Percentiles rank a stretch among this genome's conserved stretches.
These are phyloP conservation scores for Sphaerobolus stellatus DNA, from an alignment of 1,284 basidiomycete species.

Conservation along the genomic window DNA sequence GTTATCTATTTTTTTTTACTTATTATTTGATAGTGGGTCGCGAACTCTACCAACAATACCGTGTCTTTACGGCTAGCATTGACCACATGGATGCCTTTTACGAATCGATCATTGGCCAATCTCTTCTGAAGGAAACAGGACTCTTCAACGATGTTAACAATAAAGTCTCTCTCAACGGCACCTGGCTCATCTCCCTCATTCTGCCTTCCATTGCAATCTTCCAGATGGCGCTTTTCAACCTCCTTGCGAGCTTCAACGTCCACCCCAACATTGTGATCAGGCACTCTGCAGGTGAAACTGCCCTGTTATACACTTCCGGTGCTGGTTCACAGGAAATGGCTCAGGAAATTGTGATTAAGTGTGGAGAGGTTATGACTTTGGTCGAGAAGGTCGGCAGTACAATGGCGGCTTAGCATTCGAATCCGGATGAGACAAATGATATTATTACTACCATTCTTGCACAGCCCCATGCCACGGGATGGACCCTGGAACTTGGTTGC, in stretches of 20 bases:
- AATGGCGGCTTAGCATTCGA: conserved; percentile 47
- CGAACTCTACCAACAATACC: conserved; percentile 34
- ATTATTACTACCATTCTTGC: conserved; percentile 21
- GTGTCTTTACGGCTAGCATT: conserved; percentile 37
- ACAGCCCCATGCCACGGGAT: conserved; percentile 7
- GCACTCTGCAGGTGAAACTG: conserved; percentile 45
- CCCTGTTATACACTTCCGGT: conserved; percentile 43
- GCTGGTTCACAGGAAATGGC: conserved; percentile 38
- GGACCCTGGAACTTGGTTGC: conserved; percentile 30
- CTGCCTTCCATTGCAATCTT: conserved; percentile 41
- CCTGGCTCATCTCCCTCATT: conserved; percentile 33
- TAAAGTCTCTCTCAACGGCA: conserved; percentile 25
- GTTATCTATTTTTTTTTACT: too few species aligned
- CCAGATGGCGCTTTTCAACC: conserved; percentile 45
- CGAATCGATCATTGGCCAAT: conserved; percentile 25
- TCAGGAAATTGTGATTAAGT: conserved; percentile 38
- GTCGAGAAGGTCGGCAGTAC: conserved; percentile 33
- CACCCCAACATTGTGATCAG: conserved; percentile 38
- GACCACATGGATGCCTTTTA: conserved; percentile 36
- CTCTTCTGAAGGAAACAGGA: conserved; percentile 9
- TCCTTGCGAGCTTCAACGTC: conserved; percentile 34
- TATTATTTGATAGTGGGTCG: conserved; percentile 42
- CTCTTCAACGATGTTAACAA: background rate
- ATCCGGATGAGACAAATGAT: conserved; percentile 21
- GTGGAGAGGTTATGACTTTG: conserved; percentile 35